phyloP scores from a whole-genome alignment of 2,329 filamentous ascomycete genomes.

The Pestalotiopsis sp. region DNA sequence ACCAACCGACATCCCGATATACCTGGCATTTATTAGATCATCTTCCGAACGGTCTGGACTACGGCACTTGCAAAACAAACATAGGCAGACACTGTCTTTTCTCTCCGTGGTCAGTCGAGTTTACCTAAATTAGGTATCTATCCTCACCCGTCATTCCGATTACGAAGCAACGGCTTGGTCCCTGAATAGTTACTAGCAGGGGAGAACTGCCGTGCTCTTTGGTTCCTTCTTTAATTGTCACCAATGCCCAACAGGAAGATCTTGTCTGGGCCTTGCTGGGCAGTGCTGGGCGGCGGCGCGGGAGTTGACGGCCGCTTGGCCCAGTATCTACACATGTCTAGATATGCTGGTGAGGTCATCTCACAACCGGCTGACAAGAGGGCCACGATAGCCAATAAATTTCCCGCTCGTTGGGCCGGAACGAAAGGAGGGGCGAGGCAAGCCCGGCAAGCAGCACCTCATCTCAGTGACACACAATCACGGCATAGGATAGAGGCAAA shows the following conservation, averaged over 20 bases:
- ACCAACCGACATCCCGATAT: neutral
- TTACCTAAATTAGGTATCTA: neutral
- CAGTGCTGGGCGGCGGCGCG: no score
- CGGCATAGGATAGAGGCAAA: conserved; percentile 15
- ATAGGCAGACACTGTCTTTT: neutral
- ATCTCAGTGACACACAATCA: conserved; percentile 24
- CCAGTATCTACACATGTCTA: no score
- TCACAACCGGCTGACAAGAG: conserved; percentile 6
- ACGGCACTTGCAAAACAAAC: neutral
- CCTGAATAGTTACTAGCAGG: neutral
- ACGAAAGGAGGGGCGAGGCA: neutral
- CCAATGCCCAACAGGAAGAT: neutral
- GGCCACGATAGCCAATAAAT: neutral
- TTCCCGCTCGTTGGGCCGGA: neutral
- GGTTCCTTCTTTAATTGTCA: neutral
- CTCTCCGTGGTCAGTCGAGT: neutral
- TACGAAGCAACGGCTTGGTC: neutral
- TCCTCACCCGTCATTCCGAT: neutral
- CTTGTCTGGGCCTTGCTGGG: neutral
- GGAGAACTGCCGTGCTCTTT: neutral
- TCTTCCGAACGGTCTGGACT: neutral
- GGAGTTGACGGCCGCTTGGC: no score
- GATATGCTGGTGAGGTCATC: neutral
- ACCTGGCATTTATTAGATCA: neutral
- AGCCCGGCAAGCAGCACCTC: conserved; percentile 19